These are phyloP conservation scores for Lenwebbia sp. DNA, from an alignment of 345 rosid genomes.

Conservation along the genomic window DNA sequence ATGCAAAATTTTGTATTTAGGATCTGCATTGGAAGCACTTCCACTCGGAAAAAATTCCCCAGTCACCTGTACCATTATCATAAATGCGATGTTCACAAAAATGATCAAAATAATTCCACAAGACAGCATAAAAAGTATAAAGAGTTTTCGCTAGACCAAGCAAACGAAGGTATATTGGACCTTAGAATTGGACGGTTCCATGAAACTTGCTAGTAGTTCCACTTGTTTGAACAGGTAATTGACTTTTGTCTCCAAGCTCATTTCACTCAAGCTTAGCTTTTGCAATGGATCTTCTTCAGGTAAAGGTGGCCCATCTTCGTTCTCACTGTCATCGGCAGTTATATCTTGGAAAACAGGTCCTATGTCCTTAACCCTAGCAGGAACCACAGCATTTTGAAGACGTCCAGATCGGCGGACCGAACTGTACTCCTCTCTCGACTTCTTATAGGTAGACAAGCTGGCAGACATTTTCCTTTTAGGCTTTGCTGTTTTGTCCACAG, in stretches of 20 bases:
- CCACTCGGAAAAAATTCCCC: neutral
- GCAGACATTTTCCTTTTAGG: neutral
- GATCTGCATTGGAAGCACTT: slow-evolving; percentile 1
- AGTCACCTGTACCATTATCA: slow-evolving; percentile 3
- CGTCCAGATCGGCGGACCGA: slow-evolving; percentile 28
- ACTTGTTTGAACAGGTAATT: slow-evolving; percentile 9
- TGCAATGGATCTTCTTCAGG: slow-evolving; percentile 2
- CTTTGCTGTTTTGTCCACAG: neutral
- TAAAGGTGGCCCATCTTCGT: slow-evolving; percentile 12
- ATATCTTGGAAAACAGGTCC: slow-evolving; percentile 19
- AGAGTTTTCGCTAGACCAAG: neutral
- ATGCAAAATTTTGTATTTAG: slow-evolving; percentile 28
- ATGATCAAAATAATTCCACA: neutral
- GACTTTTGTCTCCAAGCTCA: slow-evolving; percentile 17
- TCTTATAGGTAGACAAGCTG: neutral
- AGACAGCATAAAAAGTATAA: neutral
- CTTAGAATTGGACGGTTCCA: slow-evolving; percentile 7
- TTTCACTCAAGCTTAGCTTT: neutral
- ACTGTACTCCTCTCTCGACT: neutral
- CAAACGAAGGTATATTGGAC: neutral
- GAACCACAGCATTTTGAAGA: slow-evolving; percentile 7
- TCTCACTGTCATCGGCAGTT: slow-evolving; percentile 20
- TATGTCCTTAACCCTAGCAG: slow-evolving; percentile 3
- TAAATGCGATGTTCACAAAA: neutral
- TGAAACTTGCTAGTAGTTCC: slow-evolving; percentile 8